A percentile compares a stretch with the other conserved stretches of the same genome.
Conservation (phyloP, 2,329 filamentous ascomycete genomes). For the Alternaria rosae region DNA sequence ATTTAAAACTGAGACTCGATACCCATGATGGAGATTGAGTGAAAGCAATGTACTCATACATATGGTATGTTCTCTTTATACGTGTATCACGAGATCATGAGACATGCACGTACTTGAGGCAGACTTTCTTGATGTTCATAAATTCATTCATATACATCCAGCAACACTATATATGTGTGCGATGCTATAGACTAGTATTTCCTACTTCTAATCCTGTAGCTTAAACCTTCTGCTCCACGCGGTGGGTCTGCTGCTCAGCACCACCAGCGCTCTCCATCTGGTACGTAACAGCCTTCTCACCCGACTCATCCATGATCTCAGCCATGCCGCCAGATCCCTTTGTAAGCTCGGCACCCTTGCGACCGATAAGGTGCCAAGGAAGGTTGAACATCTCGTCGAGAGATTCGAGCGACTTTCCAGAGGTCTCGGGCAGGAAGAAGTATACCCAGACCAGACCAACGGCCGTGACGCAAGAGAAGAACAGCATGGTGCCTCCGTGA, state of each 20-base stretch:
- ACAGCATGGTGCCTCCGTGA: conserved; percentile 76
- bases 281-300: conserved; percentile 41
- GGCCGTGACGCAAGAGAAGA: conserved; percentile 73
- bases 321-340: conserved; percentile 41
- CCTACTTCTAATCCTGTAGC: not conserved
- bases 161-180: not conserved
- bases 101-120: not conserved
- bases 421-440: conserved; percentile 76
- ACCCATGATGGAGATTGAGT: accelerated
- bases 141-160: not conserved
- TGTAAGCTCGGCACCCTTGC: conserved; percentile 47
- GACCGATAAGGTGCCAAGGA: conserved; percentile 77
- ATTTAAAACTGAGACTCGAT: not conserved
- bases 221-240: conserved; percentile 30
- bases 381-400: conserved; percentile 77
- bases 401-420: conserved; percentile 68
- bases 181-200: not conserved
- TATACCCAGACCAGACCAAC: conserved; percentile 74
- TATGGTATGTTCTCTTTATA: not conserved
- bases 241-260: conserved; percentile 21
- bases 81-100: no score
- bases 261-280: conserved; percentile 35
- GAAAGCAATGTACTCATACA: not conserved
- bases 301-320: conserved; percentile 41
- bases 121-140: not conserved